These are phyloP conservation scores for Quercus ilex DNA, from an alignment of 306 rosid genomes.

Conservation along the genomic window DNA sequence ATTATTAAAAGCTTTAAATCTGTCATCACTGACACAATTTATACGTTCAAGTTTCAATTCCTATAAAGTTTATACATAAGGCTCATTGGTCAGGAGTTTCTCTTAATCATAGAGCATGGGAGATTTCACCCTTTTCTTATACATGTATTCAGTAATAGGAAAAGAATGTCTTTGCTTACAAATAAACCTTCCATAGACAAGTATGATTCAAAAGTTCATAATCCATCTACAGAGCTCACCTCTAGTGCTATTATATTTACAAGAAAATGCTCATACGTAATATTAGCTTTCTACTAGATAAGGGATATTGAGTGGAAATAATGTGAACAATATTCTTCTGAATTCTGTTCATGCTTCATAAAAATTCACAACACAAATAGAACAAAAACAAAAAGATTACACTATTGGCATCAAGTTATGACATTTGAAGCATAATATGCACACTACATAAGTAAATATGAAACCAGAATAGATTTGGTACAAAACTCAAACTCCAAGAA, in stretches of 20 bases:
- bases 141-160: neutral
- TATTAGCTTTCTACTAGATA: neutral
- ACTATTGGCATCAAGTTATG: neutral
- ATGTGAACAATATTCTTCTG: neutral
- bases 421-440: neutral
- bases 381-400: neutral
- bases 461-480: neutral
- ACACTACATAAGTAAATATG: slow-evolving; percentile 12
- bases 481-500: neutral
- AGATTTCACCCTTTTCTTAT: too few species aligned
- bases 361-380: neutral
- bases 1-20: neutral
- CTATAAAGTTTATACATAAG: neutral
- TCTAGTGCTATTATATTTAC: neutral
- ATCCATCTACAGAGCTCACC: neutral
- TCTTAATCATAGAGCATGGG: neutral
- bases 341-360: neutral
- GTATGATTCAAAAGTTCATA: neutral
- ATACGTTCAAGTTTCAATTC: neutral
- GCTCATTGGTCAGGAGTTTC: neutral
- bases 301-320: neutral
- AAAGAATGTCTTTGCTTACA: neutral
- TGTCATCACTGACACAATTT: neutral
- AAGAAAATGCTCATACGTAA: neutral
- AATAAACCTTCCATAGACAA: neutral